Evolutionary conservation across 2,329 filamentous ascomycete genomes (phyloP).

Genomic region (Furcasterigmium sp.): DNA sequence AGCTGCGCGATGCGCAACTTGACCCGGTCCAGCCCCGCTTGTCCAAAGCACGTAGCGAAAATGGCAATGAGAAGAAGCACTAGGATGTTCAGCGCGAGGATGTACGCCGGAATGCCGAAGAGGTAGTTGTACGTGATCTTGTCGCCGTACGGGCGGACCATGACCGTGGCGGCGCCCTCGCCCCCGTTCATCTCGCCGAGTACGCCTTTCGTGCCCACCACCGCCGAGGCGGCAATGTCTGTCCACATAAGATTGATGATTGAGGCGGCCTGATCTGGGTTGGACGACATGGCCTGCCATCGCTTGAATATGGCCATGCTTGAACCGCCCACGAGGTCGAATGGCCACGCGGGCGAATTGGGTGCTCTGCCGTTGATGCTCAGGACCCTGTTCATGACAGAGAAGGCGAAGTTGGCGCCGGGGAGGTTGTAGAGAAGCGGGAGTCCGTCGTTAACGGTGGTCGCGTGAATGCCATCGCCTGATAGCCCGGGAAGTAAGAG

Average conservation of each 20-base stretch:
- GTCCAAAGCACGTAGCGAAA: background rate
- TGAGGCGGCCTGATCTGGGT: constrained; percentile 17
- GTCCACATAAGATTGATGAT: constrained; percentile 41
- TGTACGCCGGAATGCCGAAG: constrained; percentile 26
- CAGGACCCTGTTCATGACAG: constrained; percentile 17
- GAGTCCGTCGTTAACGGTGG: background rate
- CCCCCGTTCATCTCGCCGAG: constrained; percentile 11
- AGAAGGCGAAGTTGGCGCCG: constrained; percentile 22
- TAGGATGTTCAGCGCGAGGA: constrained; percentile 8
- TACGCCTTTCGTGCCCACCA: constrained; percentile 29
- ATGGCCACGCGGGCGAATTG: constrained; percentile 1
- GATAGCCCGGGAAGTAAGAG: constrained; percentile 12
- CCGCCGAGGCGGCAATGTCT: constrained; percentile 33
- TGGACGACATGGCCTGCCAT: constrained; percentile 30
- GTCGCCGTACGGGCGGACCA: constrained; percentile 19
- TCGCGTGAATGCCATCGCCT: background rate
- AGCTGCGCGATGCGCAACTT: constrained; percentile 11
- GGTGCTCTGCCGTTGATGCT: background rate
- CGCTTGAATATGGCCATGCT: constrained; percentile 33
- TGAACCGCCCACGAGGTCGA: constrained; percentile 6
- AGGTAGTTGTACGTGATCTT: constrained; percentile 23
- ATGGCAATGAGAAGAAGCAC: background rate
- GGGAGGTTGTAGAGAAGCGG: constrained; percentile 21
- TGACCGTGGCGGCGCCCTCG: constrained; percentile 8
- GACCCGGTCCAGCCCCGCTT: constrained; percentile 2